Percentiles rank a stretch among this genome's conserved stretches.
These are phyloP conservation scores for Cephalotrichum gorgonifer DNA, from an alignment of 2,329 filamentous ascomycete species.

Conservation along the genomic window DNA sequence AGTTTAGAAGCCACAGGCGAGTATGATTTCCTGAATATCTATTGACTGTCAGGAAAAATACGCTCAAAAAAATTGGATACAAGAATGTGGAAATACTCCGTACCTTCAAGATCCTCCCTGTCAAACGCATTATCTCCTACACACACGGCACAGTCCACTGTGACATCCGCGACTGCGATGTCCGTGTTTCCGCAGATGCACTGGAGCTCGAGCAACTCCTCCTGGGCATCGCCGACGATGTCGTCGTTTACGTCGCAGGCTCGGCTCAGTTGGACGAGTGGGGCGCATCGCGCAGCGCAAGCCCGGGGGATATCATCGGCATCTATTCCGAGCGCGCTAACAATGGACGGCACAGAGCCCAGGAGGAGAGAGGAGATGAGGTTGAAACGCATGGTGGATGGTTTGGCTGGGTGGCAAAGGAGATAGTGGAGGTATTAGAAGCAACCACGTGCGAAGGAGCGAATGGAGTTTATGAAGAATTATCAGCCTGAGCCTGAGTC, in stretches of 20 bases:
- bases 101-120: not conserved
- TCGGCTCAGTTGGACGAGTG: not conserved
- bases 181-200: not conserved
- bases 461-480: no score
- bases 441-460: no score
- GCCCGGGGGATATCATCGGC: not conserved
- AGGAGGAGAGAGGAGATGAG: not conserved
- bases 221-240: not conserved
- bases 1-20: not conserved
- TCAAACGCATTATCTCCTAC: not conserved
- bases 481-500: no score
- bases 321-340: not conserved
- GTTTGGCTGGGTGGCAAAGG: no score
- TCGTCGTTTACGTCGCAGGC: not conserved
- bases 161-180: not conserved
- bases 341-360: not conserved
- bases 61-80: not conserved
- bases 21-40: not conserved
- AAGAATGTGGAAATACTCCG: not conserved
- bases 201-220: not conserved
- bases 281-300: not conserved
- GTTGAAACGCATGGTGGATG: not conserved
- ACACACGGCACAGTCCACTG: not conserved
- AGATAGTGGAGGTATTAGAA: no score
- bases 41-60: not conserved